Evolutionary conservation across 129 eudicot genomes (phyloP), one percentile per base, ranked within the genome.

Genomic region (Gnaphalium uliginosum): DNA sequence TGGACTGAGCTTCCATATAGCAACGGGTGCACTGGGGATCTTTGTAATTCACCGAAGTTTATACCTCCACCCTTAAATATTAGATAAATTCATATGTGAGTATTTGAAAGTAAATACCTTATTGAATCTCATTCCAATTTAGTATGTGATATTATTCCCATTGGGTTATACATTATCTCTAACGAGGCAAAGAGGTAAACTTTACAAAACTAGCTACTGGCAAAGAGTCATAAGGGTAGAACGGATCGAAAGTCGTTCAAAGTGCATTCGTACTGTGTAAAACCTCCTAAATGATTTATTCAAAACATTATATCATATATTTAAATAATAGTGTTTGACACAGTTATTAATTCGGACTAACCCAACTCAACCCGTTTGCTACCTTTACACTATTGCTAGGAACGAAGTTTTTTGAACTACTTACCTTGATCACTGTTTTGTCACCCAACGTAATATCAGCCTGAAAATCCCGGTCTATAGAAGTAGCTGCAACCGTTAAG

Each of bases 401-500:
- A 10, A 11, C 9, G 21, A 58, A 73, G 58, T 58, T 58, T 22
- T 23, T 27, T 13, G 19, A 62, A 62, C 8, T 56, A 27, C 32
- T 69, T 89, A 90, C 96, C 97, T 84, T 90, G 3, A 90, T 76
- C 23, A 85, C 77, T 25, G 80, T 83, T 73, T 85, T 80, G 68
- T 84, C 91, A 59, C 90, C 93, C 77, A 94, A 73, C 14, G 78
- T 84, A 54, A 90, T 71, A 75, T 82, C 82, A 13, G 91, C 75
- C 84, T 90, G 86, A 57, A 94, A 74, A 77, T 90, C 88, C 3
- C 98, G 91, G 65, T 94, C 98, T 48, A 94, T 94, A 0, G 96
- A 83, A 37, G 89, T 88, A 9, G 97, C 97, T 22, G 87, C 98
- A 70, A 94, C 98, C 1, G 97, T 88, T 8, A 89, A 43, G 22